Base-by-base conservation (phyloP, 768 basidiomycete genomes). In the Leccinum incarnatum region DNA sequence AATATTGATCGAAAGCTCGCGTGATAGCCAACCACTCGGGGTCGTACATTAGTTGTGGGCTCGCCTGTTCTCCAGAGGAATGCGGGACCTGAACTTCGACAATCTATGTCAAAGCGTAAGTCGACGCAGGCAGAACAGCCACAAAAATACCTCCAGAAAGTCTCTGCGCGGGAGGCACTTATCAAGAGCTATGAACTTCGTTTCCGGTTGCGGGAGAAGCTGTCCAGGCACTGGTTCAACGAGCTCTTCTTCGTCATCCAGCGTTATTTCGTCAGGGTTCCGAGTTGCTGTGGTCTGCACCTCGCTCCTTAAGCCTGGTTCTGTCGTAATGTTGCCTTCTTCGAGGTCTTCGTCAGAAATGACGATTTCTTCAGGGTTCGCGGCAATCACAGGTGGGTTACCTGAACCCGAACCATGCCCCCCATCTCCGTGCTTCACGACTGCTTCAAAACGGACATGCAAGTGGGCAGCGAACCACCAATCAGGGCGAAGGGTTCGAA, bases 401-500 rank as follows among this genome's bases (percentile, higher is more conserved):
- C 32, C 29, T 46, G 50, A 23, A 3, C 9, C 32, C 0, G 5
- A 17, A 53, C 42, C 51, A 15, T 50, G 61, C 30, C 61, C 51
- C n/a, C 50, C 34, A 46, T 4, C 37, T n/a, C 63, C 68, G 42
- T 90, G 86, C 3, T 70, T 64, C 8, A 88, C 82, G 0, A 75
- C 72, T 2, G 93, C 95, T 59, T 93, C 88, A 66, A 89, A 98
- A 53, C 89, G 86, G 51, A 87, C 85, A 67, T 98, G 96, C 52
- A 98, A 67, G 74, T 98, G 96, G 0, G 94, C 95, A 4, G 92
- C 74, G 71, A 97, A 97, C 96, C 95, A 98, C 84, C 92, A 89
- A 49, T 79, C 66, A 0, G 95, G 95, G 65, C 83, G 79, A 32
- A 97, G 78, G 25, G 79, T 87, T 32, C 75, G 77, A 23, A 98